Percentiles rank a stretch among this genome's conserved stretches.
Conservation (phyloP, 345 rosid species). For the Pistacia atlantica region DNA sequence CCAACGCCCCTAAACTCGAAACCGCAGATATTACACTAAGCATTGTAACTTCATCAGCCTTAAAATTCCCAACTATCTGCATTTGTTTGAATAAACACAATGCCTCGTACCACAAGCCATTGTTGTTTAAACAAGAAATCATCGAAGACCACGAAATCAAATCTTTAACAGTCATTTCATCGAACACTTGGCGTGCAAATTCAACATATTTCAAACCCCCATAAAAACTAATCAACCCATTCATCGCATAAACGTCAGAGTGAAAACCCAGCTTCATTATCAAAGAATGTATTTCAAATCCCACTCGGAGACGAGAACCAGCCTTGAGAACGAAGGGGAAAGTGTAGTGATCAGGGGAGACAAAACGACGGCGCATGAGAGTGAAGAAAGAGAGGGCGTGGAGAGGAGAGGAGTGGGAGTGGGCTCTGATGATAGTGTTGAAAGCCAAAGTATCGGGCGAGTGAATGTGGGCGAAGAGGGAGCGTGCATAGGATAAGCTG, state of each 20-base stretch:
- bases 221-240: constrained; percentile 42
- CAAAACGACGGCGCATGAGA: constrained; percentile 38
- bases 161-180: constrained; percentile 43
- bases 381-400: constrained; percentile 39
- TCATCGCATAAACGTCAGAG: constrained; percentile 36
- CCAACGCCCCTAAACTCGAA: constrained; percentile 44
- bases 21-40: constrained; percentile 45
- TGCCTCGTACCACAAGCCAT: constrained; percentile 42
- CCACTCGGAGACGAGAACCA: constrained; percentile 36
- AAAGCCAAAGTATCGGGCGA: constrained; percentile 43
- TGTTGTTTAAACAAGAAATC: constrained; percentile 39
- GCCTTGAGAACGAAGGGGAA: constrained; percentile 66
- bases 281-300: constrained; percentile 38
- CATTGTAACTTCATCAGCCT: constrained; percentile 45
- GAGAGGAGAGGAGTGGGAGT: constrained; percentile 38
- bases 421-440: constrained; percentile 50
- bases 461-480: constrained; percentile 27
- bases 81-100: constrained; percentile 42
- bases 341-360: constrained; percentile 50
- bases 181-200: constrained; percentile 41
- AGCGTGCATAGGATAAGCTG: constrained; percentile 35
- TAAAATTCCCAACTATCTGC: constrained; percentile 36
- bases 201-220: constrained; percentile 25
- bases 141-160: constrained; percentile 54
- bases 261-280: constrained; percentile 39